A percentile compares a stretch with the other conserved stretches of the same genome.
These are phyloP conservation scores for Coccomyxa sp. DNA, from an alignment of 139 green algal genomes.

Conservation along the genomic window DNA sequence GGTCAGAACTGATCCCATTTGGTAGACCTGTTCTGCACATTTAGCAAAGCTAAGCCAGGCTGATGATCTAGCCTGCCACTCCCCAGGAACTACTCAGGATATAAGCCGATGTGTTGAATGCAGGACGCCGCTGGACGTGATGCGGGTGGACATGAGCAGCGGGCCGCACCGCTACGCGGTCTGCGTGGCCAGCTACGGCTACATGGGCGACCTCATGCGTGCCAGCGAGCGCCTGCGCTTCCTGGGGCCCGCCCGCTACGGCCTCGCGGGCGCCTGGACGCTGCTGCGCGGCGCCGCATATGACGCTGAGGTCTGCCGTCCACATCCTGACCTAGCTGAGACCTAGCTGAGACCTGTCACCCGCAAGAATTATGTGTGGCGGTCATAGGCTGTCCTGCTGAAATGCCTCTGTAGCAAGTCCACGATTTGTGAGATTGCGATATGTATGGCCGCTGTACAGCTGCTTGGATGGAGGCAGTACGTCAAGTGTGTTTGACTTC, in stretches of 20 bases:
- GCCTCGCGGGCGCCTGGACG: conserved; percentile 33
- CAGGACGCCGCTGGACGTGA: conserved; percentile 68
- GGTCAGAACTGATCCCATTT: neutral
- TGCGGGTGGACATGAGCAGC: conserved; percentile 36
- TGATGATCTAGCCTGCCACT: neutral
- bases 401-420: too few species aligned
- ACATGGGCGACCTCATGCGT: conserved; percentile 80
- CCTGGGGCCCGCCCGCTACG: conserved; percentile 62
- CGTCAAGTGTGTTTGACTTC: too few species aligned
- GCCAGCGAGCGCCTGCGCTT: conserved; percentile 58
- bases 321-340: too few species aligned
- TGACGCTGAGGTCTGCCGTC: conserved; percentile 7
- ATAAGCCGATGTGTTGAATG: neutral
- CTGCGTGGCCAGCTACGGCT: conserved; percentile 64
- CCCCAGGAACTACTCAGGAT: neutral
- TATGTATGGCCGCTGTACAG: too few species aligned
- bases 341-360: too few species aligned
- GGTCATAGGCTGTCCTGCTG: too few species aligned
- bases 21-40: neutral
- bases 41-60: too few species aligned
- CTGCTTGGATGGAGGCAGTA: too few species aligned
- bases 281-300: conserved; percentile 26
- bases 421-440: too few species aligned
- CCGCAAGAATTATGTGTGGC: too few species aligned
- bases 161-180: conserved; percentile 22